Conservation (phyloP, 208 protist genomes). For the Leishmania lainsoni region DNA sequence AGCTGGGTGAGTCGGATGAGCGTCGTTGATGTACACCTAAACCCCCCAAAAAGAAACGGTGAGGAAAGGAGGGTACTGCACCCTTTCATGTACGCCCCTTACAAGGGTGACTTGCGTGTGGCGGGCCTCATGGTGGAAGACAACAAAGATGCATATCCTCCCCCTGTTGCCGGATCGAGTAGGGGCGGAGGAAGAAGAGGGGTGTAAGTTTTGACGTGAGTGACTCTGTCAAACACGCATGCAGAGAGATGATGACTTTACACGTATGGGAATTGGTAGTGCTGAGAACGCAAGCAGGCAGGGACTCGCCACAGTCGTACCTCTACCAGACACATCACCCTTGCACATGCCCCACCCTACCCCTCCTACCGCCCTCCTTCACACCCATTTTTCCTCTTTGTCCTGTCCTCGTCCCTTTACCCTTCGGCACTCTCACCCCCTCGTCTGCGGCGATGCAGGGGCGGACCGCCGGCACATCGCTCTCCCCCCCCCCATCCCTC, state of each 20-base stretch:
- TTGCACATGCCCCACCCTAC: not conserved
- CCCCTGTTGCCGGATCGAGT: not conserved
- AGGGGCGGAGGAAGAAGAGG: not conserved
- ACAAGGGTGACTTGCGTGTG: not conserved
- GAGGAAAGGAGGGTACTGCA: not conserved
- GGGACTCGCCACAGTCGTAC: not conserved
- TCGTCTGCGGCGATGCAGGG: not conserved
- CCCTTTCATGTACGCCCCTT: not conserved
- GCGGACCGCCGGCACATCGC: too few relatives aligned
- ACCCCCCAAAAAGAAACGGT: not conserved
- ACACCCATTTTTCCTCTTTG: not conserved
- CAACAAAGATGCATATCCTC: not conserved
- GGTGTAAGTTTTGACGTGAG: not conserved
- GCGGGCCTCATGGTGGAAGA: not conserved
- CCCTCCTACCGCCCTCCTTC: not conserved
- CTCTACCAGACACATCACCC: not conserved
- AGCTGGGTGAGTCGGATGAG: not conserved
- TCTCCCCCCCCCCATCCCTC: not conserved
- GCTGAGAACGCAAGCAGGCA: not conserved
- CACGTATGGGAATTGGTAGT: not conserved
- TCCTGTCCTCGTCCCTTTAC: not conserved
- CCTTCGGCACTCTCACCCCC: not conserved
- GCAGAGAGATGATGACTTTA: not conserved
- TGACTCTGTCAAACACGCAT: not conserved
- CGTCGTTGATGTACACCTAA: constrained; percentile 5